These are phyloP conservation scores for Magnaporthiopsis incrustans DNA, from an alignment of 2,329 filamentous ascomycete species.

Conservation along the genomic window DNA sequence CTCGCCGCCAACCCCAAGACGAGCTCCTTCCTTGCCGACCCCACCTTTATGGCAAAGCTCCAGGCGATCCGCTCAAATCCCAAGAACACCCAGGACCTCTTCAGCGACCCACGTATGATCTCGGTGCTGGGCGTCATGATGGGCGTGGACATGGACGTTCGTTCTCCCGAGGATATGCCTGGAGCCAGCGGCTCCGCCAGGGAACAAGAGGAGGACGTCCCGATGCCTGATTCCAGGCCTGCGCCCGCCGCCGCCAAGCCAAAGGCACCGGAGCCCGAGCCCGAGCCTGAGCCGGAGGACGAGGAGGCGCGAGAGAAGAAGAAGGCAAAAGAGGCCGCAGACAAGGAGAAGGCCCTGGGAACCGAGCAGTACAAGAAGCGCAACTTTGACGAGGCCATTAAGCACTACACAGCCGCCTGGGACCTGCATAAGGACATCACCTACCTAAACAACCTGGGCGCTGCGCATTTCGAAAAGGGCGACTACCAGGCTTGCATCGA, in stretches of 20 bases:
- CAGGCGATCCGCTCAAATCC: constrained; percentile 77
- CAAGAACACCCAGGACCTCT: constrained; percentile 66
- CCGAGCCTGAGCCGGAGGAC: constrained; percentile 61
- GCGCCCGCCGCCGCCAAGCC: constrained; percentile 41
- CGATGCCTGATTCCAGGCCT: constrained; percentile 63
- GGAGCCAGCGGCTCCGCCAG: not conserved
- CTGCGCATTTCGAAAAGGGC: constrained; percentile 92
- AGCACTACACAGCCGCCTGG: constrained; percentile 93
- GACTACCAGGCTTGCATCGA: constrained; percentile 86
- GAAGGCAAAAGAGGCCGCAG: constrained; percentile 86
- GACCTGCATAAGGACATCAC: constrained; percentile 92
- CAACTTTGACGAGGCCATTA: constrained; percentile 89
- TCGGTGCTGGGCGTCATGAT: constrained; percentile 90
- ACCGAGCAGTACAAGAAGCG: constrained; percentile 98
- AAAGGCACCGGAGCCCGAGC: constrained; percentile 51
- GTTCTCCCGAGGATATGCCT: constrained; percentile 22
- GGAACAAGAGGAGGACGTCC: constrained; percentile 62
- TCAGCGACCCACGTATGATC: constrained; percentile 85
- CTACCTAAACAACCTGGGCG: constrained; percentile 93
- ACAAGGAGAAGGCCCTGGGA: constrained; percentile 88
- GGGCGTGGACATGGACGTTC: constrained; percentile 83
- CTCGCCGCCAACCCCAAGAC: constrained; percentile 94
- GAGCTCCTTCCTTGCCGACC: constrained; percentile 67
- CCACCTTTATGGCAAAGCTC: constrained; percentile 84
- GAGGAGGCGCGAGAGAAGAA: constrained; percentile 78